Percentiles rank a stretch among this genome's conserved stretches.
Evolutionary conservation across 2,329 filamentous ascomycete species (phyloP).

Genomic region (Torrubiellomyces zombiae): DNA sequence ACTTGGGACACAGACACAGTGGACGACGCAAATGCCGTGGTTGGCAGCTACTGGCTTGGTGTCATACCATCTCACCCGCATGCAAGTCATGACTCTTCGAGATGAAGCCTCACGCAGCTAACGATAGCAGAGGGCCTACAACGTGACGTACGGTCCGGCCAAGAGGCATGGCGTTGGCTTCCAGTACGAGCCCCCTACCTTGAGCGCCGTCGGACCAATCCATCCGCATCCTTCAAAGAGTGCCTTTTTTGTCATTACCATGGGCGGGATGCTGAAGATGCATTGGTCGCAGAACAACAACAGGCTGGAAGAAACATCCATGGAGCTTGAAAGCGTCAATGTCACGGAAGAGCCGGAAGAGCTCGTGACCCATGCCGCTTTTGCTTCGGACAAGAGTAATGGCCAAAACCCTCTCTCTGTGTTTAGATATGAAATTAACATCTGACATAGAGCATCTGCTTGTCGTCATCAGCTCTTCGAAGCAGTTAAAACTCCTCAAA

Average conservation of each 20-base stretch:
- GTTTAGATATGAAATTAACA: no score
- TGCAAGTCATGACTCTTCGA: slow-evolving; percentile 11
- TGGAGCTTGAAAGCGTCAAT: slow-evolving; percentile 59
- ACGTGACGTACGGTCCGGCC: slow-evolving; percentile 41
- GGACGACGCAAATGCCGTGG: slow-evolving; percentile 60
- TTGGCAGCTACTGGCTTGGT: slow-evolving; percentile 78
- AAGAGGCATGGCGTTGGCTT: slow-evolving; percentile 47
- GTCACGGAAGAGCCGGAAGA: slow-evolving; percentile 59
- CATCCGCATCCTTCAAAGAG: slow-evolving; percentile 57
- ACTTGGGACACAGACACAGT: slow-evolving; percentile 49
- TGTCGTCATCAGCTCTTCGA: slow-evolving; percentile 50
- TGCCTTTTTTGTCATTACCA: slow-evolving; percentile 61
- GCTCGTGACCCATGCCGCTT: slow-evolving; percentile 62
- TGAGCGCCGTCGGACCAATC: slow-evolving; percentile 51
- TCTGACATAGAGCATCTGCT: slow-evolving; percentile 35
- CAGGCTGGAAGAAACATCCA: slow-evolving; percentile 52
- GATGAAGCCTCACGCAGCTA: slow-evolving; percentile 1
- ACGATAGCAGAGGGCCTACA: slow-evolving; percentile 21
- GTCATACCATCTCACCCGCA: slow-evolving; percentile 31
- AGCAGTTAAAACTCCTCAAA: slow-evolving; percentile 58
- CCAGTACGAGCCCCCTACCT: slow-evolving; percentile 49
- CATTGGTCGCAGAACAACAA: slow-evolving; percentile 61
- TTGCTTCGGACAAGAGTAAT: slow-evolving; percentile 59
- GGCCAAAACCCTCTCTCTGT: background rate
- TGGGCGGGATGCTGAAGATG: slow-evolving; percentile 56